Base-by-base conservation (phyloP, 2,329 filamentous ascomycete species). In the Fusarium sp. region DNA sequence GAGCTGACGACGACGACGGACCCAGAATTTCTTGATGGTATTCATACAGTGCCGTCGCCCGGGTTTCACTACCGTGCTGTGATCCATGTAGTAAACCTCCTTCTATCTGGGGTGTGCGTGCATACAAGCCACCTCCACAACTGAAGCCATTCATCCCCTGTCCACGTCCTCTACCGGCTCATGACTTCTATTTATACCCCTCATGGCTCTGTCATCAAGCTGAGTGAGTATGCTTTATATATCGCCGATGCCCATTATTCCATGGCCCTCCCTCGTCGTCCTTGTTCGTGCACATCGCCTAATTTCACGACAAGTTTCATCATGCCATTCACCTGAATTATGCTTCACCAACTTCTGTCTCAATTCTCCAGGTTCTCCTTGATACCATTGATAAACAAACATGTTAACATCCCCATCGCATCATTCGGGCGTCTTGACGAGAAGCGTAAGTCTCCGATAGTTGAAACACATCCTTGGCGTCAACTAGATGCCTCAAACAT, bases 1-100 rank as follows among this genome's bases (percentile, higher is more conserved):
- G 70, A 71, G 71, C 70, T 74, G 67, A 71, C 60, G 67, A 73
- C 70, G 58, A 73, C 70, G 55, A 53, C 53, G 20, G 61, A 35
- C 57, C 56, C 57, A 56, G 58, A 72, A 38, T 72, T 72, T 72
- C 49, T 29, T 22, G 56, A 40, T 38, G 17, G 8, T 24, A 20
- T 27, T 17, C 44, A 31, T 44, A 71, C 63, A 69, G 60, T 65
- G 51, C 40, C 55, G 27, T 44, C 49, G 40, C 42, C 44, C n/a
- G 14, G n/a, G 42, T 60, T 55, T 38, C 42, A 33, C 51, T 62
- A 70, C 69, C 59, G 57, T 69, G 36, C 38, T 24, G 46, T 29
- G 35, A 29, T 29, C 59, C n/a, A 40, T 53, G 46, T 20, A 53
- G 42, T 51, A 10, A 29, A 29, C 24, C 16, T 40, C n/a, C 10